Percentiles rank a stretch among this genome's conserved stretches.
phyloP scores from a whole-genome alignment of 176 grass and related monocot species.

The Musa troglodytarum region DNA sequence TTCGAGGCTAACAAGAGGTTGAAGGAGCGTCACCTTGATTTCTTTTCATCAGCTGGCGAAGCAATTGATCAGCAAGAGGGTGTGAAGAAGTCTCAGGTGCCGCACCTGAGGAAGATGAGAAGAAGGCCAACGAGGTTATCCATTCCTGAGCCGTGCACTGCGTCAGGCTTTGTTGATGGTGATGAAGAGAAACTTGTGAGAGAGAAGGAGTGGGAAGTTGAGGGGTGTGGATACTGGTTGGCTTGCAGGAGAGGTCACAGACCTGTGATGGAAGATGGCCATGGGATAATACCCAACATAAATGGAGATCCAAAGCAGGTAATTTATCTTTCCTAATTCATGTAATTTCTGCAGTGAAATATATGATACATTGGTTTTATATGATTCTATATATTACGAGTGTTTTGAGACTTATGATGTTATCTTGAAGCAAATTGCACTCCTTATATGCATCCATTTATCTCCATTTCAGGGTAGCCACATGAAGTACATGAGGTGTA shows the following conservation, averaged over 20 bases:
- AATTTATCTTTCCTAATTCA: background rate
- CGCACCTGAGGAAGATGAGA: constrained; percentile 12
- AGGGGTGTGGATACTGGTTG: constrained; percentile 45
- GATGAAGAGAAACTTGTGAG: background rate
- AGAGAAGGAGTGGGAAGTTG: constrained; percentile 19
- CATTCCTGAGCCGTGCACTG: constrained; percentile 33
- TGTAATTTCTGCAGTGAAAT: background rate
- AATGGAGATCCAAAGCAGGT: constrained; percentile 43
- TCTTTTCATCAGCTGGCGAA: too few relatives aligned
- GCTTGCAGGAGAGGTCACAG: constrained; percentile 40
- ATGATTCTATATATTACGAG: background rate
- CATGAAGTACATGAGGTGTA: too few relatives aligned
- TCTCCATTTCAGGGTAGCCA: too few relatives aligned
- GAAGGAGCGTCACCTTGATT: background rate
- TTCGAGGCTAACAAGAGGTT: background rate
- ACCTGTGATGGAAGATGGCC: constrained; percentile 71
- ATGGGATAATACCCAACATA: constrained; percentile 25
- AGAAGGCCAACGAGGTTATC: constrained; percentile 46
- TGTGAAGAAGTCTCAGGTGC: background rate
- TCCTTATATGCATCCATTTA: too few relatives aligned
- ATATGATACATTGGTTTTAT: background rate
- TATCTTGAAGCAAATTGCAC: too few relatives aligned
- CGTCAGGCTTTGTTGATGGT: background rate
- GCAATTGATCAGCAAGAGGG: background rate
- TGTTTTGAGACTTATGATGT: background rate